phyloP scores from a whole-genome alignment of 1,284 basidiomycete species.

The Ceratobasidium sp. region DNA sequence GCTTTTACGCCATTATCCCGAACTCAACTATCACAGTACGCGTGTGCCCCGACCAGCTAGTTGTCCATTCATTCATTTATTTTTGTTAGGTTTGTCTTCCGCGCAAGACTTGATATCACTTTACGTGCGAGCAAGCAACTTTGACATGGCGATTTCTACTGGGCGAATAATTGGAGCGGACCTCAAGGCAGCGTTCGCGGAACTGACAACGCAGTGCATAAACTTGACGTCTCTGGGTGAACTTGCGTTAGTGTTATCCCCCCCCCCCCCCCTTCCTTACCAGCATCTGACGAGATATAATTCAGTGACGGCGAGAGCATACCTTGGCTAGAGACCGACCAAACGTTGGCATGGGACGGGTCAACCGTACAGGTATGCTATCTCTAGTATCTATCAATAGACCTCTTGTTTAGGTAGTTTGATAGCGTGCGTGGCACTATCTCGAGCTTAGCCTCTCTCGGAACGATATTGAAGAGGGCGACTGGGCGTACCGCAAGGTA shows the following conservation, averaged over 20 bases:
- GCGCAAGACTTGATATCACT: constrained; percentile 82
- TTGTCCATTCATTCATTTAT: not conserved
- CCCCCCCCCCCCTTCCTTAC: not conserved
- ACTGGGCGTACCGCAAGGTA: constrained; percentile 80
- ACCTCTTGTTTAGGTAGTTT: constrained; percentile 47
- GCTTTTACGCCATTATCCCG: constrained; percentile 73
- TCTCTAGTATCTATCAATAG: constrained; percentile 58
- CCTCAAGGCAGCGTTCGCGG: constrained; percentile 87
- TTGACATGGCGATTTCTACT: constrained; percentile 82
- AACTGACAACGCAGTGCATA: constrained; percentile 83
- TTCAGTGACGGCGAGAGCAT: constrained; percentile 43
- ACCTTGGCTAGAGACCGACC: constrained; percentile 47
- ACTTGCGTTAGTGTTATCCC: constrained; percentile 46
- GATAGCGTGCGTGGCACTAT: constrained; percentile 89
- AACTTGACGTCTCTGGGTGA: constrained; percentile 70
- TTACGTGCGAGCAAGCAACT: constrained; percentile 83
- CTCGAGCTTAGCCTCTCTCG: constrained; percentile 82
- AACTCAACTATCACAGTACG: constrained; percentile 66
- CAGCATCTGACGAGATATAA: not conserved
- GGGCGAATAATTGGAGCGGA: constrained; percentile 85
- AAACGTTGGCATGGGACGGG: constrained; percentile 46
- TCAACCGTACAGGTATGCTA: constrained; percentile 67
- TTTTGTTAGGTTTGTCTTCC: constrained; percentile 68
- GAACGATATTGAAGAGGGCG: constrained; percentile 80
- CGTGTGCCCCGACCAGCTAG: constrained; percentile 48